Conservation (phyloP, 2,329 filamentous ascomycete species). For the Triangularia verruculosa region DNA sequence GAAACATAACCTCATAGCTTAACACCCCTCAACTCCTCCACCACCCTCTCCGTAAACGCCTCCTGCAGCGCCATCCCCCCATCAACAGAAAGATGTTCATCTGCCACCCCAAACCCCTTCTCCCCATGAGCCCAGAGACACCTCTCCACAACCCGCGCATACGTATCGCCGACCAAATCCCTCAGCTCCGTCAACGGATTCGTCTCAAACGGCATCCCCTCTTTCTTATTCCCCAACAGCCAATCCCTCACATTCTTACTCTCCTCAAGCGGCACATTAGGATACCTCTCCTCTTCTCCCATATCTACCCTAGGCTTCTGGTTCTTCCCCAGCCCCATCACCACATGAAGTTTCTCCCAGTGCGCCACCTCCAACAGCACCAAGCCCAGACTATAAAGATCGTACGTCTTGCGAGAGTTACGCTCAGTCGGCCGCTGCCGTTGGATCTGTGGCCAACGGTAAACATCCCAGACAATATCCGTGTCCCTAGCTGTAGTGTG, state of each 20-base stretch:
- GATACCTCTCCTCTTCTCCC: background rate
- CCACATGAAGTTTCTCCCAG: constrained; percentile 44
- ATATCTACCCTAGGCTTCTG: background rate
- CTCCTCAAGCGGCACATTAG: constrained; percentile 20
- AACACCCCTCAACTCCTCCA: constrained; percentile 24
- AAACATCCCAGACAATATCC: constrained; percentile 26
- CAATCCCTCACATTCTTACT: constrained; percentile 26
- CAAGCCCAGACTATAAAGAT: constrained; percentile 49
- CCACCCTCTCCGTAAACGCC: constrained; percentile 25
- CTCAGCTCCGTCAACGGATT: constrained; percentile 26
- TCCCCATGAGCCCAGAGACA: constrained; percentile 29
- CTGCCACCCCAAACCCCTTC: constrained; percentile 25
- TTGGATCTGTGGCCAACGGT: constrained; percentile 29
- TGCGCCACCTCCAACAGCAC: constrained; percentile 50
- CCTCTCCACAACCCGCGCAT: constrained; percentile 23
- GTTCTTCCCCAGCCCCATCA: constrained; percentile 30
- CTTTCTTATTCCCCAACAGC: constrained; percentile 19
- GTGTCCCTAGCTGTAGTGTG: constrained; percentile 24
- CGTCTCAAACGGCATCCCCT: constrained; percentile 13
- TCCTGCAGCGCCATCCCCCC: constrained; percentile 25
- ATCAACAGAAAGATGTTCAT: constrained; percentile 22
- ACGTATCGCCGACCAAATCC: constrained; percentile 23
- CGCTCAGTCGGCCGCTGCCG: constrained; percentile 23
- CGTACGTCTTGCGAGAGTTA: constrained; percentile 36
- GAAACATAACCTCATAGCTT: constrained; percentile 16